Base-by-base conservation (phyloP, 495 filamentous ascomycete genomes). In the Clohesyomyces aquaticus region DNA sequence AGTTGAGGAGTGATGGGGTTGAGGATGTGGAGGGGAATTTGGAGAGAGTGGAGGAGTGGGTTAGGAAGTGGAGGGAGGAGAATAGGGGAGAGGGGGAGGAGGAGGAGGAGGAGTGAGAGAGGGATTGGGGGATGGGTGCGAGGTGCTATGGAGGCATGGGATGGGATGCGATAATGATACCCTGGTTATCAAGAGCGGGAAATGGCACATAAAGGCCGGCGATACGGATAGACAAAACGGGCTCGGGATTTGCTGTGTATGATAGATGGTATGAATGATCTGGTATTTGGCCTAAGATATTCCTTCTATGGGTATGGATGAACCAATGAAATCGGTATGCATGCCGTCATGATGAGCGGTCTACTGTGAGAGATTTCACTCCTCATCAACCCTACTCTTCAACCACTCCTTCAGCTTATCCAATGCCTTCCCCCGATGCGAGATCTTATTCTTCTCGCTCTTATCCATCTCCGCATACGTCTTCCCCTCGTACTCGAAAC, bases 391-490 rank as follows among this genome's bases (percentile, higher is more conserved):
- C 43, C 61, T 53, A 14, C 22, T 53, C 62, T 84, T 80, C 65
- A 98, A 77, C 93, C 93, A 99, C 8, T 77, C 79, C 70, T 89
- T 90, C 67, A 98, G 77, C 75, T 96, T 95, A 66, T 84, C 81
- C 47, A 98, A 78, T 27, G 94, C 94, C 72, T 87, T 89, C 73
- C 81, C 87, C 48, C 94, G 89, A 77, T 99, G 94, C 32, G 91
- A 96, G 66, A 98, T 88, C 68, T 82, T 81, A 78, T 98, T 98
- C 88, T 99, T 99, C 72, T 87, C 86, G 26, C 76, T 81, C 75
- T 91, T 91, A 49, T 91, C 88, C 94, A 99, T 99, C 79, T 99
- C 94, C 23, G 94, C 95, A 72, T 96, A 98, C 77, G 94, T 98
- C 76, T 91, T 77, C 49, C 93, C 93, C 66, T 93, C 84, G 69